These are phyloP conservation scores for Mucor mucedo DNA, from an alignment of 371 early-diverging fungal genomes.

Conservation along the genomic window DNA sequence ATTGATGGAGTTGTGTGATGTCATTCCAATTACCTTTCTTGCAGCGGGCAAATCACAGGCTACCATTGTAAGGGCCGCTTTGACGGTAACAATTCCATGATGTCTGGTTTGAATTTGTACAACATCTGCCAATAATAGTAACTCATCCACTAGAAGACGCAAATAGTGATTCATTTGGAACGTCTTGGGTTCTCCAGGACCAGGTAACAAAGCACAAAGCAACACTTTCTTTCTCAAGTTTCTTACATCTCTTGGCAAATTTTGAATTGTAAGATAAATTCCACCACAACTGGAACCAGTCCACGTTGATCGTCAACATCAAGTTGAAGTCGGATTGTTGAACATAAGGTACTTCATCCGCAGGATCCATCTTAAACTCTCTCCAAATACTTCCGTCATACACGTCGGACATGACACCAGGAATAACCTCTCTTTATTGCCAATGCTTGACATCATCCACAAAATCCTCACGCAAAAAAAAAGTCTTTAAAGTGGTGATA, in stretches of 20 bases:
- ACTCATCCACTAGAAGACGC: constrained; percentile 15
- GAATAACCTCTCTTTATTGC: not conserved
- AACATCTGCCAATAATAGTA: constrained; percentile 7
- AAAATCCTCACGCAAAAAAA: not conserved
- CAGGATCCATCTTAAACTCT: not conserved
- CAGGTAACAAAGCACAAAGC: constrained; percentile 21
- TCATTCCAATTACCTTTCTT: no score
- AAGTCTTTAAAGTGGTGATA: not conserved
- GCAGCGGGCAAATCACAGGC: no score
- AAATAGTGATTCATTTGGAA: constrained; percentile 21
- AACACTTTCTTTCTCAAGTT: constrained; percentile 18
- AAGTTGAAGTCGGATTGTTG: not conserved
- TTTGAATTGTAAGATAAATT: constrained; percentile 18
- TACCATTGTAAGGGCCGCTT: no score
- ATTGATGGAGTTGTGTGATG: no score
- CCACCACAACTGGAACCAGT: constrained; percentile 26
- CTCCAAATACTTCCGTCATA: not conserved
- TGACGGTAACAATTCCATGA: no score
- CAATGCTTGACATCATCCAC: not conserved
- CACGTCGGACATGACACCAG: not conserved
- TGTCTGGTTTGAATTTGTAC: not conserved
- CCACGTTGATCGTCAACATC: constrained; percentile 15
- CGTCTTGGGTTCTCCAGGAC: constrained; percentile 17
- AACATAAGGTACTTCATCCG: not conserved
- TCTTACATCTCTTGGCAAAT: constrained; percentile 14